Percentiles rank a stretch among this genome's conserved stretches.
Evolutionary conservation across 2,329 filamentous ascomycete species (phyloP).

Genomic region (Xylariomycetidae sp.): DNA sequence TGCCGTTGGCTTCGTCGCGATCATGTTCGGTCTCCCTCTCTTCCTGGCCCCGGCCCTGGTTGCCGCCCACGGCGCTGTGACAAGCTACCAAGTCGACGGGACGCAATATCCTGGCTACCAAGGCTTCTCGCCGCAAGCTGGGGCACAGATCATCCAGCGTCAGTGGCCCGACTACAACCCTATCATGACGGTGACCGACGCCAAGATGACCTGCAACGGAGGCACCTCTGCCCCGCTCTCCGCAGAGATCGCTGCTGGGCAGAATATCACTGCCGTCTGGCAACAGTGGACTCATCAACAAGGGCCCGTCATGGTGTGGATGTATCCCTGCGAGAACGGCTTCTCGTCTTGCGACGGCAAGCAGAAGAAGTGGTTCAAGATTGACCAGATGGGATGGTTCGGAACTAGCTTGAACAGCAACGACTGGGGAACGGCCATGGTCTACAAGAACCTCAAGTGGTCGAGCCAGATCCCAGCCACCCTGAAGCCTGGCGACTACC

Average conservation of each 20-base stretch:
- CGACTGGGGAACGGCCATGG: conserved; percentile 43
- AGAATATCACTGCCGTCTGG: conserved; percentile 46
- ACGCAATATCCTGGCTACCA: conserved; percentile 40
- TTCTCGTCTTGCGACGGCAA: conserved; percentile 48
- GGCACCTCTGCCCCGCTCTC: conserved; percentile 41
- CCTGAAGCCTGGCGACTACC: conserved; percentile 49
- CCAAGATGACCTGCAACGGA: conserved; percentile 52
- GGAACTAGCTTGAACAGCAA: conserved; percentile 38
- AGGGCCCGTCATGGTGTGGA: conserved; percentile 55
- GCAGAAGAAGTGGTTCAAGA: conserved; percentile 54
- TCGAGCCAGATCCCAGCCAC: conserved; percentile 44
- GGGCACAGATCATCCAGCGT: conserved; percentile 49
- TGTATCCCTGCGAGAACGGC: conserved; percentile 46
- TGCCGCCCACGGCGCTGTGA: conserved; percentile 35
- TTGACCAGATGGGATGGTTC: conserved; percentile 48
- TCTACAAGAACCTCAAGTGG: conserved; percentile 41
- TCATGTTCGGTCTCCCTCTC: conserved; percentile 21
- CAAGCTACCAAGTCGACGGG: conserved; percentile 42
- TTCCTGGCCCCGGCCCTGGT: conserved; percentile 25
- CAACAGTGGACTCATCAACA: conserved; percentile 55
- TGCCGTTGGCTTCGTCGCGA: conserved; percentile 14
- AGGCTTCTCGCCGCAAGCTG: conserved; percentile 44
- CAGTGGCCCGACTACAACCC: conserved; percentile 57
- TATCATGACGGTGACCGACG: conserved; percentile 41
- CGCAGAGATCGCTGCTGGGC: conserved; percentile 42